Conservation (phyloP, 441 rosid genomes). For the Croton laevigatus region DNA sequence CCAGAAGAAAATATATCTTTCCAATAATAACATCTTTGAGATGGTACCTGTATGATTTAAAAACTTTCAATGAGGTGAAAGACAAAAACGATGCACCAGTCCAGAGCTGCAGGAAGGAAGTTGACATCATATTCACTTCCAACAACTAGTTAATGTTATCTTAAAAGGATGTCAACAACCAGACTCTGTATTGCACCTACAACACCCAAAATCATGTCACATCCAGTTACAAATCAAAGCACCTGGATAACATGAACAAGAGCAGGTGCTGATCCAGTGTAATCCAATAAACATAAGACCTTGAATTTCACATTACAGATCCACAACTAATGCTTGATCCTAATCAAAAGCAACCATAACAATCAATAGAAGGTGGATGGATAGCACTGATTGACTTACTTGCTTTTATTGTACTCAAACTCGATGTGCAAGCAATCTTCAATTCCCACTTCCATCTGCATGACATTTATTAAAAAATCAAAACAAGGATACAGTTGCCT, state of each 20-base stretch:
- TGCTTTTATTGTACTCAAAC: constrained; percentile 97
- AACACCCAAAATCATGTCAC: constrained; percentile 1
- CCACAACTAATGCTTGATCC: not conserved
- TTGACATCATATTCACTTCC: not conserved
- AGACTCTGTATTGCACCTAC: not conserved
- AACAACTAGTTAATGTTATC: not conserved
- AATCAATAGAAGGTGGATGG: not conserved
- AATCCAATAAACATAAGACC: not conserved
- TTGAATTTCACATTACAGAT: not conserved
- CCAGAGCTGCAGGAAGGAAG: constrained; percentile 12
- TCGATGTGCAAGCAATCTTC: constrained; percentile 92
- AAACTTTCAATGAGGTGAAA: constrained; percentile 11
- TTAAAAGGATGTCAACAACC: too few relatives aligned
- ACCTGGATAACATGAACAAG: not conserved
- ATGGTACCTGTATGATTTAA: constrained; percentile 67
- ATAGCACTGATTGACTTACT: constrained; percentile 46
- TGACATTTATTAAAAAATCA: constrained; percentile 14
- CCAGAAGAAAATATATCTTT: constrained; percentile 84
- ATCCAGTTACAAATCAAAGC: not conserved
- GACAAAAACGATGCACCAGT: not conserved
- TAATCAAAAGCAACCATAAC: not conserved
- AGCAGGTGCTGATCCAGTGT: not conserved
- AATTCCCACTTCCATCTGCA: constrained; percentile 93
- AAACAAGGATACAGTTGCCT: constrained; percentile 13
- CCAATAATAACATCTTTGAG: constrained; percentile 91